phyloP scores from a whole-genome alignment of 2,329 filamentous ascomycete species.

The Penicillium sp. region DNA sequence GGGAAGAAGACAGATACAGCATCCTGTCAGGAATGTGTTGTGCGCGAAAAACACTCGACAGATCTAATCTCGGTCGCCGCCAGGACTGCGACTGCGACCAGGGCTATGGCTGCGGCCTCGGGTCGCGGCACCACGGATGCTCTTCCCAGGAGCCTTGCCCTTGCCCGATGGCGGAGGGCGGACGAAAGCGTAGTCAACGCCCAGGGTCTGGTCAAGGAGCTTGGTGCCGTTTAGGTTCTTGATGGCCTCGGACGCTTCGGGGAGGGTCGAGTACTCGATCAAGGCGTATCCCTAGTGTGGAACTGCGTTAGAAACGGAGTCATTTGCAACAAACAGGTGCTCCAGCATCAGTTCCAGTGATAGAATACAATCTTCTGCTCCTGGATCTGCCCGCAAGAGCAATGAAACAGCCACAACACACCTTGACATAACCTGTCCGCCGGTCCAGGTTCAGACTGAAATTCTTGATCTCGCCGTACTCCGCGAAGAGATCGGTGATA shows the following conservation, averaged over 20 bases:
- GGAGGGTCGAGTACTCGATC: conserved; percentile 66
- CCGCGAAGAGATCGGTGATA: conserved; percentile 65
- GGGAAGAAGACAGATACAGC: conserved; percentile 3
- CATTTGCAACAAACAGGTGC: neutral
- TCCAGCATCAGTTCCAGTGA: neutral
- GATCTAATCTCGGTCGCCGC: conserved; percentile 38
- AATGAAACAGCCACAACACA: conserved; percentile 33
- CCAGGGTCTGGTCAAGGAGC: conserved; percentile 66
- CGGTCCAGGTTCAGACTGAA: conserved; percentile 67
- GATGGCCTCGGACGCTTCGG: conserved; percentile 65
- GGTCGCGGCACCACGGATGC: conserved; percentile 37
- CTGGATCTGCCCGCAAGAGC: neutral
- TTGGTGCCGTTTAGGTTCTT: conserved; percentile 62
- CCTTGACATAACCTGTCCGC: conserved; percentile 69
- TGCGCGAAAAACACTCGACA: conserved; percentile 3
- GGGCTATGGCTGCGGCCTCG: conserved; percentile 49
- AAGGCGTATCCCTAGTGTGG: conserved; percentile 62
- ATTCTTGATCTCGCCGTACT: conserved; percentile 69
- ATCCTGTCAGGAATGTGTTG: conserved; percentile 9
- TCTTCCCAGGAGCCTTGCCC: conserved; percentile 48
- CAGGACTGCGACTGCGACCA: conserved; percentile 50
- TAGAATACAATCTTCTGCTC: neutral
- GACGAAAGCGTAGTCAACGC: conserved; percentile 68
- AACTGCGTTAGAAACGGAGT: conserved; percentile 13
- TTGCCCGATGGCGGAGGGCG: conserved; percentile 57